A percentile compares a stretch with the other conserved stretches of the same genome.
phyloP scores from a whole-genome alignment of 2,329 filamentous ascomycete genomes.

The Tolypocladium endophyticum region DNA sequence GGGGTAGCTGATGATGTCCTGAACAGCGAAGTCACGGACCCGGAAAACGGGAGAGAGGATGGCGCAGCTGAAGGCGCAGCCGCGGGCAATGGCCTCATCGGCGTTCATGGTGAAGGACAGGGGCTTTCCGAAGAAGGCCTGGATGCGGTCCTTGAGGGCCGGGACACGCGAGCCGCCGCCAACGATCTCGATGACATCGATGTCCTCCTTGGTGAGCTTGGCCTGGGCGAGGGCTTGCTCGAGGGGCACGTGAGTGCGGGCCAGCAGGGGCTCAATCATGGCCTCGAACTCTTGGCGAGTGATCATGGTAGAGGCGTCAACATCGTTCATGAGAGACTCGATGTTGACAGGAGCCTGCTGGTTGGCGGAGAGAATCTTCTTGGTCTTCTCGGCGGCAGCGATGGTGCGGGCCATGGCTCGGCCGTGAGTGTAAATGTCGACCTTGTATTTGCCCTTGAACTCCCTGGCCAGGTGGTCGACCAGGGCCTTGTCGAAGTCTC shows the following conservation, averaged over 20 bases:
- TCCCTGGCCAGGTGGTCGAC: conserved; percentile 92
- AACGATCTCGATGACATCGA: conserved; percentile 86
- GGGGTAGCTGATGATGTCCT: conserved; percentile 96
- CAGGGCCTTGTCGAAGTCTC: conserved; percentile 91
- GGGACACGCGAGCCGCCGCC: conserved; percentile 93
- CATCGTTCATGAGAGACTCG: conserved; percentile 96
- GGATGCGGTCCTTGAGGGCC: conserved; percentile 79
- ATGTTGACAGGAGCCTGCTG: conserved; percentile 88
- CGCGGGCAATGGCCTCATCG: conserved; percentile 91
- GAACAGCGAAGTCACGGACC: conserved; percentile 93
- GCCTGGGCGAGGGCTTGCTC: conserved; percentile 93
- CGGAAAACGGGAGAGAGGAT: conserved; percentile 97
- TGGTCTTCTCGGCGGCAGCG: conserved; percentile 88
- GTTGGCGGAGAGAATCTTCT: conserved; percentile 97
- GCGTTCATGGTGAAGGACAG: conserved; percentile 97
- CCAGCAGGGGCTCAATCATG: conserved; percentile 75
- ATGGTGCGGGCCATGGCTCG: conserved; percentile 84
- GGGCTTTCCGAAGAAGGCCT: conserved; percentile 82
- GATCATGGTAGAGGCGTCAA: conserved; percentile 80
- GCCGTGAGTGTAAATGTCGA: conserved; percentile 82
- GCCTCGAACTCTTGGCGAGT: conserved; percentile 92
- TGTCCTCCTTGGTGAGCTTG: conserved; percentile 82
- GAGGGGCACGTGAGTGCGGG: conserved; percentile 60
- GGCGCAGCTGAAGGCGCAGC: conserved; percentile 94
- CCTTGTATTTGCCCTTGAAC: conserved; percentile 97